Percentiles rank a stretch among this genome's conserved stretches.
Evolutionary conservation across 345 rosid species (phyloP).

Genomic region (Brassica incana): DNA sequence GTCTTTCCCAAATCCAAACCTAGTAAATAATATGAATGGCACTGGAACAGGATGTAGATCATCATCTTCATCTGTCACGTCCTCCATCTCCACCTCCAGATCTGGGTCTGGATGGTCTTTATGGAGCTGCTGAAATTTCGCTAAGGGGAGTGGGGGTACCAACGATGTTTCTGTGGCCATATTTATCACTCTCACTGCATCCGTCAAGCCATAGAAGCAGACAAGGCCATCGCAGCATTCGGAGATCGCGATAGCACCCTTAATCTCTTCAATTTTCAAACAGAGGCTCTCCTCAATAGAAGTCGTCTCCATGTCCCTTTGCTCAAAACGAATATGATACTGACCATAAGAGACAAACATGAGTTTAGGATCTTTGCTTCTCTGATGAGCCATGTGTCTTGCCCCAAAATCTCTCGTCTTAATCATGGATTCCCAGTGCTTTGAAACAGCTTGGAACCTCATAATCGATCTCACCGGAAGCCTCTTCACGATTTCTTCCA

Average conservation of each 20-base stretch:
- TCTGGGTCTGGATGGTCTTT: neutral
- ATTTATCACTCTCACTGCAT: neutral
- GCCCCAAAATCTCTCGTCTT: neutral
- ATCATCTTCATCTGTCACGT: neutral
- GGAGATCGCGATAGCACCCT: neutral
- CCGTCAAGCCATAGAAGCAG: neutral
- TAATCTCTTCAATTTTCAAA: neutral
- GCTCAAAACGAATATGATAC: neutral
- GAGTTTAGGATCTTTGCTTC: neutral
- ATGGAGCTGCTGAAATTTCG: neutral
- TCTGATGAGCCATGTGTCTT: neutral
- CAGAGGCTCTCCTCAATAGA: neutral
- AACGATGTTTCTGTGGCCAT: neutral
- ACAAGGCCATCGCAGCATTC: slow-evolving; percentile 12
- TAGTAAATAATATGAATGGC: too few species aligned
- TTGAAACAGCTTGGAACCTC: neutral
- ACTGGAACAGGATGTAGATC: neutral
- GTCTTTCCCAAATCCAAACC: too few species aligned
- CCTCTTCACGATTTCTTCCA: neutral
- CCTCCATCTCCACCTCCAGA: neutral
- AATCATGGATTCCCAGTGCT: neutral
- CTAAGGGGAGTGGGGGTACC: neutral
- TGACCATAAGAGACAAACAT: neutral
- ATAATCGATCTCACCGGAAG: neutral
- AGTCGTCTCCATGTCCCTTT: neutral